Evolutionary conservation across 345 rosid genomes (phyloP).

Genomic region (Moricandia arvensis): DNA sequence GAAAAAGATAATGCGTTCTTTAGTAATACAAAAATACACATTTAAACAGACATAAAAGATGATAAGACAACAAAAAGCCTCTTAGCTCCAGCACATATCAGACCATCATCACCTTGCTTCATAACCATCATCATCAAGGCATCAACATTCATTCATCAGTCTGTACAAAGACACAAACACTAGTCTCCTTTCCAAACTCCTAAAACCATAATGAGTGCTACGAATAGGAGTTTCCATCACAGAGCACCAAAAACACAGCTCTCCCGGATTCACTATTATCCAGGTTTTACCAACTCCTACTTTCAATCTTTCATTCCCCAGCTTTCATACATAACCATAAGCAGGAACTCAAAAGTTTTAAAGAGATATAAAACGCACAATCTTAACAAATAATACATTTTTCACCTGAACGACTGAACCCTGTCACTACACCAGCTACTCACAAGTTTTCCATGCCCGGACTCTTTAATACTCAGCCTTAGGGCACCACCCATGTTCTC

Average conservation of each 20-base stretch:
- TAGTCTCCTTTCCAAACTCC: too few relatives aligned
- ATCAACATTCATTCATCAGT: not conserved
- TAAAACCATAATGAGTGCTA: too few relatives aligned
- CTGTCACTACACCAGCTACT: not conserved
- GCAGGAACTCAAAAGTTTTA: not conserved
- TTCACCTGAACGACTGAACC: not conserved
- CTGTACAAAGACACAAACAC: not conserved
- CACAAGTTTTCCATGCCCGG: not conserved
- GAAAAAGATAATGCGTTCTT: too few relatives aligned
- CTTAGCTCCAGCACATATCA: not conserved
- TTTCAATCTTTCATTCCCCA: too few relatives aligned
- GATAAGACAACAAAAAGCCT: not conserved
- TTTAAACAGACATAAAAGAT: not conserved
- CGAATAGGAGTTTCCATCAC: not conserved
- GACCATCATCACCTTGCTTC: not conserved
- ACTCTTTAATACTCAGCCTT: not conserved
- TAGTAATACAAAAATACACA: too few relatives aligned
- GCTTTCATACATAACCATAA: not conserved
- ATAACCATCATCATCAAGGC: not conserved
- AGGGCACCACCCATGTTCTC: not conserved
- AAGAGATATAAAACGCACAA: not conserved
- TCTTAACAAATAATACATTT: not conserved
- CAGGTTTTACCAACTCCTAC: not conserved
- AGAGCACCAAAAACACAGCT: not conserved
- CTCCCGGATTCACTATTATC: not conserved